Base-by-base conservation (phyloP, 108 stramenopile species). In the Nitzschia inconspicua region DNA sequence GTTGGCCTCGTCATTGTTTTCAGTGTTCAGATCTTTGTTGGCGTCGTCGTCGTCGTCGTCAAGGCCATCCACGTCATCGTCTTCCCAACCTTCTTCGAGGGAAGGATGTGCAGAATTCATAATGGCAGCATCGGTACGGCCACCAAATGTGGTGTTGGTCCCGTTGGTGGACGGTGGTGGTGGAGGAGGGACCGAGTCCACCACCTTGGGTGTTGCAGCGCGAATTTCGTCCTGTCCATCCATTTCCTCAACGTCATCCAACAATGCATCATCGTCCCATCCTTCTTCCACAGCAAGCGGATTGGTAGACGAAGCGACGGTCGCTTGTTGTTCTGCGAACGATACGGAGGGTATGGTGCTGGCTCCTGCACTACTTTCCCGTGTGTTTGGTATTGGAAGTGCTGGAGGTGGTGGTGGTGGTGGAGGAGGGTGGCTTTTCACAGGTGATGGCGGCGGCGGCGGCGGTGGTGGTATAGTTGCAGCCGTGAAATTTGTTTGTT, bases 401-500 rank as follows among this genome's bases (percentile, higher is more conserved):
- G 42, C 28, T 0, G 26, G 53, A 27, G 32, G 42, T 2, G 64
- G 53, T 1, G 64, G 64, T 30, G 53, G 64, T 44, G 64, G 64
- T 35, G 49, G 64, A 0, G 64, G 52, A 48, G 63, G n/a, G 31
- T 49, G 61, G 16, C 14, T 39, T 14, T 27, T 35, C 22, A 63
- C 3, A 8, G 42, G 31, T 10, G 30, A 35, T 41, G 57, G n/a
- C n/a, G 26, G 47, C 47, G 47, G 47, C 22, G 47, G 47, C 1
- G 47, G 47, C 13, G 18, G 5, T 3, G 44, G 7, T 11, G 44
- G 16, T 13, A 37, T 37, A 13, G 36, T 10, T 8, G 36, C 13
- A 13, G 36, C 10, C 36, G 13, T 37, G 36, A 13, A 37, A 8
- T 10, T 37, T 10, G 36, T 50, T 26, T 50, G n/a, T 6, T 20